Evolutionary conservation across 176 grass and related monocot species (phyloP), one percentile per base, ranked within the genome.

Genomic region (Musa beccarii): DNA sequence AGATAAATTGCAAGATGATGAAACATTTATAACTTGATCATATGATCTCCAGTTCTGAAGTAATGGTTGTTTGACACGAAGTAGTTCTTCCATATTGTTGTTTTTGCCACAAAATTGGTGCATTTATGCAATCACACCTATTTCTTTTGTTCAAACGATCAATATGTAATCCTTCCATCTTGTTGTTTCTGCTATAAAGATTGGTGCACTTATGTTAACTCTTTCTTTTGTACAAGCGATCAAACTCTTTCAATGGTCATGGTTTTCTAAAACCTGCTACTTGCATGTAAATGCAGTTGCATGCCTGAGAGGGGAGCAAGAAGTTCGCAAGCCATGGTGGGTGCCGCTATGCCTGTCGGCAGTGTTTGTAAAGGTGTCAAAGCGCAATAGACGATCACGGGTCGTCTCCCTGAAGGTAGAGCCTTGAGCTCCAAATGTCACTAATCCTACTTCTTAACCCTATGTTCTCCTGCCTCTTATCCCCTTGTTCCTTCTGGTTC

Each of bases 271-370:
- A 43, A 76, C 53, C 43, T 63, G 15, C 72, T 51, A 25, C 11
- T 51, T 80, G 5, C 3, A 22, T 34, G 11, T 61, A 20, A 51
- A 75, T 80, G 52, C 84, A 95, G 89, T 99, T 9, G 89, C 96
- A 28, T 99, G 91, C 85, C 83, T 99, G 8, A 99, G 93, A 81
- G 96, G 96, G 53, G 91, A 99, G 74, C 91, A 99, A 86, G 96
- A 94, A 76, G 86, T 99, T 13, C 84, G 88, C 72, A 99, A 89
- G 88, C 95, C 95, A 43, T 99, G 95, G 95, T 99, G 95, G 95
- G 95, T 86, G 0, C 88, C 90, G 0, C 81, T 88, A 8, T 99
- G 95, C 77, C 80, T 99, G 2, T 98, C 88, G 0, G 69, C 89
- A 10, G 95, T 98, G 59, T 98, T 98, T 28, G 83, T 86, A 49